Percentiles rank a stretch among this genome's conserved stretches.
phyloP scores from a whole-genome alignment of 2,329 filamentous ascomycete genomes.

The Ceratocystis papillata region DNA sequence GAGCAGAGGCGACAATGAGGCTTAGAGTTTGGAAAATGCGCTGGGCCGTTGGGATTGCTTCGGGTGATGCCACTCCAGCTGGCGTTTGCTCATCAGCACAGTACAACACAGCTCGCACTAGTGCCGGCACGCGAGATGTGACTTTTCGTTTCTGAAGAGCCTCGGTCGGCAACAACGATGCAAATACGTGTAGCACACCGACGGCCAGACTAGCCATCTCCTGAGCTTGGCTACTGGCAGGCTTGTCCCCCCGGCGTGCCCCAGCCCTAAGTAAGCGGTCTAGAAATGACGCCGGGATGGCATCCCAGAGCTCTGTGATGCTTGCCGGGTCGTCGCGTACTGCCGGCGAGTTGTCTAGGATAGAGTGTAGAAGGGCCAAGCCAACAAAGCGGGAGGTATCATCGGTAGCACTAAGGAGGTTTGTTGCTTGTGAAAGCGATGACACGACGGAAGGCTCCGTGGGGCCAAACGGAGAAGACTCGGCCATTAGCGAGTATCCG shows the following conservation, averaged over 20 bases:
- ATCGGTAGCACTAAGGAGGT: slow-evolving; percentile 48
- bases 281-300: slow-evolving; percentile 52
- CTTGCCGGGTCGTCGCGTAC: slow-evolving; percentile 39
- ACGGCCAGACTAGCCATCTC: slow-evolving; percentile 55
- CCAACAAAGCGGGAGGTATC: slow-evolving; percentile 60
- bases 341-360: slow-evolving; percentile 50
- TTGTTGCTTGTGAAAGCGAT: slow-evolving; percentile 39
- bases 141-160: slow-evolving; percentile 39
- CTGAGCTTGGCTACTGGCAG: slow-evolving; percentile 28
- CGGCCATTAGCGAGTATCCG: no score
- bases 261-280: slow-evolving; percentile 51
- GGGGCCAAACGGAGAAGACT: no score
- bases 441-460: no score
- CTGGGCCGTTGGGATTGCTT: neutral
- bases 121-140: slow-evolving; percentile 41
- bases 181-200: slow-evolving; percentile 52
- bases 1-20: slow-evolving; percentile 42
- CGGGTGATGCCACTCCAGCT: neutral
- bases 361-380: slow-evolving; percentile 53
- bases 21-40: slow-evolving; percentile 40
- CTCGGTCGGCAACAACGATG: slow-evolving; percentile 43
- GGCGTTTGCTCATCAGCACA: slow-evolving; percentile 7
- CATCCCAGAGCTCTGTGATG: slow-evolving; percentile 46
- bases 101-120: slow-evolving; percentile 44
- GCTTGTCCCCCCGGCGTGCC: slow-evolving; percentile 30